A percentile compares a stretch with the other conserved stretches of the same genome.
phyloP scores from a whole-genome alignment of 495 filamentous ascomycete species.

The Eremomyces bilateralis region DNA sequence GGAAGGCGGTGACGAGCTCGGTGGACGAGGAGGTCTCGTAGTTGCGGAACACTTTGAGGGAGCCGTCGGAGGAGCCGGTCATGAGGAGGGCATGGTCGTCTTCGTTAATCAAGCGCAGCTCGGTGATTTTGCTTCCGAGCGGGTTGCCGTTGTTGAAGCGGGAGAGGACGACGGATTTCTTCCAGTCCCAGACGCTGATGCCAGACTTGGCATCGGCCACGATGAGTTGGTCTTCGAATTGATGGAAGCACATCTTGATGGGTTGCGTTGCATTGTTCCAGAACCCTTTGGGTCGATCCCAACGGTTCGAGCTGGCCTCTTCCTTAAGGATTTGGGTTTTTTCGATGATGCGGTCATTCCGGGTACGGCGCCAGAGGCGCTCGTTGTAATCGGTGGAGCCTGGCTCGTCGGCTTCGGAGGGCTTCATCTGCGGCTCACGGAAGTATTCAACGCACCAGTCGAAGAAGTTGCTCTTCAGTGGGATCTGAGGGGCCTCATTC shows the following conservation, averaged over 20 bases:
- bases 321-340: conserved; percentile 87
- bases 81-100: conserved; percentile 88
- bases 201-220: conserved; percentile 86
- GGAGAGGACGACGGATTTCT: conserved; percentile 43
- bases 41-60: conserved; percentile 81
- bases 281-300: conserved; percentile 55
- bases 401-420: conserved; percentile 84
- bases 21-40: conserved; percentile 52
- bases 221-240: conserved; percentile 88
- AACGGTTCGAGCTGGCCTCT: conserved; percentile 57
- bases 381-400: conserved; percentile 95
- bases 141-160: conserved; percentile 92
- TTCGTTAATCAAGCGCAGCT: conserved; percentile 92
- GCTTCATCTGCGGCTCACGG: conserved; percentile 96
- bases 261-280: conserved; percentile 80
- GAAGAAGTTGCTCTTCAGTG: conserved; percentile 62
- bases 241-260: conserved; percentile 82
- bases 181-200: conserved; percentile 81
- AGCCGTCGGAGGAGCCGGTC: conserved; percentile 85
- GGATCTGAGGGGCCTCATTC: conserved; percentile 33
- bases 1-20: conserved; percentile 80
- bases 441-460: conserved; percentile 98
- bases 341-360: conserved; percentile 78
- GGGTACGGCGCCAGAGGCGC: conserved; percentile 73
- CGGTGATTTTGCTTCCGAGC: conserved; percentile 72